Evolutionary conservation across 2,329 filamentous ascomycete species (phyloP).

Genomic region (Domatiomyces catenatus): DNA sequence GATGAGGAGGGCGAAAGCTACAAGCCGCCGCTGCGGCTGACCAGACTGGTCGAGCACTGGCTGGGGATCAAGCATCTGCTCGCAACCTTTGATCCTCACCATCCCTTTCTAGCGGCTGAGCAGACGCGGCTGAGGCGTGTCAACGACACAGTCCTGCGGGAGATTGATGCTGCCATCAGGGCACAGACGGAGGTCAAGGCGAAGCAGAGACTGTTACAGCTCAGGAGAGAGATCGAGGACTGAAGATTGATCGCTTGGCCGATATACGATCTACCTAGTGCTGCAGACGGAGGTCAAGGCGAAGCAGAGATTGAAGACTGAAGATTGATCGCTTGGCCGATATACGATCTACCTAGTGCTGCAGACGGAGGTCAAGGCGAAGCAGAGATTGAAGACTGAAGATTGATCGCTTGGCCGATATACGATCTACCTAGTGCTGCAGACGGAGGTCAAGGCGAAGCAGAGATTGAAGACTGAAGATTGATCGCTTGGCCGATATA

Average conservation of each 20-base stretch:
- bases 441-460: slow-evolving; percentile 22
- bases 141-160: slow-evolving; percentile 47
- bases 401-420: slow-evolving; percentile 2
- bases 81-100: slow-evolving; percentile 36
- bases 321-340: slow-evolving; percentile 3
- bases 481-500: slow-evolving; percentile 1
- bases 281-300: slow-evolving; percentile 25
- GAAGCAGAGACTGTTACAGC: slow-evolving; percentile 14
- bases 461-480: slow-evolving; percentile 8
- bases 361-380: slow-evolving; percentile 25
- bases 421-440: too few relatives aligned
- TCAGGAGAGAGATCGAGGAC: slow-evolving; percentile 6
- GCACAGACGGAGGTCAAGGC: slow-evolving; percentile 31
- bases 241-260: slow-evolving; percentile 2
- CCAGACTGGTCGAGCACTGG: slow-evolving; percentile 41
- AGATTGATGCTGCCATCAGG: slow-evolving; percentile 48
- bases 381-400: slow-evolving; percentile 9
- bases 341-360: too few relatives aligned
- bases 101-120: slow-evolving; percentile 49
- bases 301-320: slow-evolving; percentile 13
- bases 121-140: slow-evolving; percentile 41
- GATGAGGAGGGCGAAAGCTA: slow-evolving; percentile 21
- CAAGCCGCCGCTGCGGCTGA: slow-evolving; percentile 20
- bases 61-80: slow-evolving; percentile 39
- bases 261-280: too few relatives aligned